These are phyloP conservation scores for Talaromyces sp. DNA, from an alignment of 2,329 filamentous ascomycete species.

Conservation along the genomic window DNA sequence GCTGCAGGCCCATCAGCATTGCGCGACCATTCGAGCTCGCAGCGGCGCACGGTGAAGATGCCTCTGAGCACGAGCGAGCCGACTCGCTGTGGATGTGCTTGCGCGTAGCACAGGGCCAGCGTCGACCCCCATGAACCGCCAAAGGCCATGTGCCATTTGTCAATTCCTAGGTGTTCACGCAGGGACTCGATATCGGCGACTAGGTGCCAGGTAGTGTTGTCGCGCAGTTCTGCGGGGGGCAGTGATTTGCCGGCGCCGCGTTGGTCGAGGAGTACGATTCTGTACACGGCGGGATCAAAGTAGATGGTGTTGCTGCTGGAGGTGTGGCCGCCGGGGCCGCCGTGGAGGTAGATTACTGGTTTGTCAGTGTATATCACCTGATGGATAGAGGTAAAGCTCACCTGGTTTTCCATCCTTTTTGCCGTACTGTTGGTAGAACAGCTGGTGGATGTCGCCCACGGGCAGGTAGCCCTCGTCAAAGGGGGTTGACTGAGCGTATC, in stretches of 20 bases:
- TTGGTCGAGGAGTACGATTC: constrained; percentile 45
- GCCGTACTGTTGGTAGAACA: constrained; percentile 39
- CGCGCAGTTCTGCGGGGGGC: constrained; percentile 36
- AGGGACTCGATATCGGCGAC: constrained; percentile 43
- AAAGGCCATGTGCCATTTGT: constrained; percentile 44
- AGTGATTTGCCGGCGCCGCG: constrained; percentile 43
- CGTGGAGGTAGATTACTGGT: constrained; percentile 40
- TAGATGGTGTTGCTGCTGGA: constrained; percentile 35
- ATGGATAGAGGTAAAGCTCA: background rate
- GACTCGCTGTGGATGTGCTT: constrained; percentile 38
- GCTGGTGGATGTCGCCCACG: constrained; percentile 30
- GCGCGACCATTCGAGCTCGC: background rate
- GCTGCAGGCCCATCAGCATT: background rate
- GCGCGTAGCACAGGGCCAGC: constrained; percentile 41
- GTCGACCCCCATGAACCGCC: constrained; percentile 48
- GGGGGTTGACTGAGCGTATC: constrained; percentile 28
- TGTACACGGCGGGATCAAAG: constrained; percentile 43
- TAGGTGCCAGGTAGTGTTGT: constrained; percentile 45
- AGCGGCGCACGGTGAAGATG: constrained; percentile 30
- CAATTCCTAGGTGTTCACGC: constrained; percentile 39
- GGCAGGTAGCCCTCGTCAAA: constrained; percentile 29
- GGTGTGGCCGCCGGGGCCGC: constrained; percentile 39
- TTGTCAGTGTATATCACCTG: background rate
- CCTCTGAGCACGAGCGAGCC: constrained; percentile 40
- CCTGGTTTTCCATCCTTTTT: constrained; percentile 32